Evolutionary conservation across 495 filamentous ascomycete species (phyloP), one percentile per base, ranked within the genome.

Genomic region (Hypoxylon subgilvum): DNA sequence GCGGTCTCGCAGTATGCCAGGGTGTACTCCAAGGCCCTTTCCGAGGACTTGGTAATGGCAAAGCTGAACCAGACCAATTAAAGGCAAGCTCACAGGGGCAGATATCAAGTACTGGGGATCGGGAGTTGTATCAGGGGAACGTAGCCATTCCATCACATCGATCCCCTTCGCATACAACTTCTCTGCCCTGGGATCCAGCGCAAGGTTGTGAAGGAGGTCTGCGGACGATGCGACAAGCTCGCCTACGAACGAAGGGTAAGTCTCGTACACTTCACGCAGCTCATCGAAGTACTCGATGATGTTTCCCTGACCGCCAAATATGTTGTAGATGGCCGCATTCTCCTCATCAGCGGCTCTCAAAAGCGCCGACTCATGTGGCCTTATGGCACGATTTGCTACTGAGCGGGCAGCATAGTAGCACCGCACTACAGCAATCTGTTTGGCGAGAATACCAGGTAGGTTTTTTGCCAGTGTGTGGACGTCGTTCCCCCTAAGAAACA

Each of bases 221-320:
- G 94, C 91, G 0, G 90, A 88, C 17, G 86, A 81, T 25, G 76
- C 75, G 63, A 99, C 82, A 38, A 97, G 82, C 35, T 94, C 88
- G 51, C 91, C 89, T 3, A 97, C 85, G 47, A 97, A 91, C 1
- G 89, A 88, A 1, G 89, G 86, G 72, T 99, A 99, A 10, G 91
- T 95, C 39, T 80, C 83, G 77, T 92, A 95, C 25, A 97, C 80
- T 71, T 93, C 88, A 30, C 93, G 86, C 32, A 99, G 82, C 75
- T 99, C 95, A 49, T 97, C 92, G 69, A 97, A 99, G 74, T 97
- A 99, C 72, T 97, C 95, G 71, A 97, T 92, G 54, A 97, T 97
- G 72, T 97, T 99, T 47, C 95, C 95, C 70, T 99, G 95, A n/a
- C 95, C 95, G 38, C 95, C 95, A 58, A 97, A 97, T 52, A 99